Evolutionary conservation across 2,329 filamentous ascomycete species (phyloP), one percentile per base, ranked within the genome.

Genomic region (Fusarium sp.): DNA sequence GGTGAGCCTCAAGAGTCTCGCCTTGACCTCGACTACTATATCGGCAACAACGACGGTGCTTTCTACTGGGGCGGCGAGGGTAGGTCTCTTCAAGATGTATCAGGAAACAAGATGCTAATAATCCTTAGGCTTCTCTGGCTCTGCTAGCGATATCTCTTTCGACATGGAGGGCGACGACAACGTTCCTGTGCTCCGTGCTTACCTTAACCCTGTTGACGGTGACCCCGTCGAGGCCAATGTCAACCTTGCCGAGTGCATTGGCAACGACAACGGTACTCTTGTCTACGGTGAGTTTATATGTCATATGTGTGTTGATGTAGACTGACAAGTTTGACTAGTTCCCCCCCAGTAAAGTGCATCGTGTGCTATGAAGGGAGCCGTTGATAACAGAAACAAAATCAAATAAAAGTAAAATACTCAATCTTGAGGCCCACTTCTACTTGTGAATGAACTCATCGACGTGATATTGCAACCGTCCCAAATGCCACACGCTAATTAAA

Each of bases 241-340:
- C 67, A 88, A 89, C 78, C 81, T 89, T 7, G 75, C 81, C 4
- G 85, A 88, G 81, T 79, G 83, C 60, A 80, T 89, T 54, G 75
- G 76, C 60, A 89, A 89, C 76, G 69, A 82, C 20, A 73, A 85
- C 68, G 87, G 87, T n/a, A 32, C 20, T 27, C 45, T 73, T 2
- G 49, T 71, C 35, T 73, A 40, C 13, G 50, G 71, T 74, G 13
- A 10, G 68, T 54, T n/a, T 9, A 8, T 6, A 15, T 19, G 1
- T 22, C 1, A 4, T 4, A 2, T 11, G 0, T 15, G 9, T 2
- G 3, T 35, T n/a, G 14, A n/a, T 15, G 2, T 4, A 9, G 52
- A 13, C 63, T 70, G 35, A 70, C 15, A 3, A 3, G 30, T 4
- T 10, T 6, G 0, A 45, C 14, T 37, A 64, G 61, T 58, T 22